Evolutionary conservation across 495 filamentous ascomycete genomes (phyloP).

Genomic region (Daldinia caldariorum): DNA sequence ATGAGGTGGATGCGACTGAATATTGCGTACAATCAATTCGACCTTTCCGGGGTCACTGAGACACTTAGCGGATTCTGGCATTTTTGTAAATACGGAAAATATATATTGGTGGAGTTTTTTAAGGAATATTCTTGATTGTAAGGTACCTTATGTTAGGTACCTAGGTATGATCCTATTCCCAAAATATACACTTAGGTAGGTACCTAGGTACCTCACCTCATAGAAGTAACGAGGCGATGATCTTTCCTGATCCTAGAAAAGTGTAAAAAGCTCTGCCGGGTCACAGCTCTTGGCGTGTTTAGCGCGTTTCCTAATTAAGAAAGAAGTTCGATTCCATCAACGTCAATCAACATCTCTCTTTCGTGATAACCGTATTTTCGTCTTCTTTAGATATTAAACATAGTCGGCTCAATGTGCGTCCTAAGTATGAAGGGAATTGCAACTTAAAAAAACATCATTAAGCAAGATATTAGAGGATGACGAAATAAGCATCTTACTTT

Average conservation of each 20-base stretch:
- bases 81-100: background rate
- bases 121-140: background rate
- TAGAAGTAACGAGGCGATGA: constrained; percentile 13
- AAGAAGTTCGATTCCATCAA: background rate
- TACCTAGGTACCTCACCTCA: too few species aligned
- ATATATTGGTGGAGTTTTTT: background rate
- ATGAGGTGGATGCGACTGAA: background rate
- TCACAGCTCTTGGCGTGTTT: background rate
- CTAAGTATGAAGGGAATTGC: background rate
- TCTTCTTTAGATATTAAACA: background rate
- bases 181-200: background rate
- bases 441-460: too few species aligned
- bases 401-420: background rate
- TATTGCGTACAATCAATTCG: background rate
- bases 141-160: too few species aligned
- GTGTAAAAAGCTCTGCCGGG: constrained; percentile 19
- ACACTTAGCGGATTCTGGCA: background rate
- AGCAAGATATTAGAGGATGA: too few species aligned
- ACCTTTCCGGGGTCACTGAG: background rate
- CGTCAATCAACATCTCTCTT: background rate
- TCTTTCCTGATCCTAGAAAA: constrained; percentile 24
- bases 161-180: constrained; percentile 5
- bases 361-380: background rate
- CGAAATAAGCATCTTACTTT: too few species aligned
- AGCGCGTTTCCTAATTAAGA: constrained; percentile 1